Conservation (phyloP, 2,329 filamentous ascomycete genomes). For the Xylariales sp. region DNA sequence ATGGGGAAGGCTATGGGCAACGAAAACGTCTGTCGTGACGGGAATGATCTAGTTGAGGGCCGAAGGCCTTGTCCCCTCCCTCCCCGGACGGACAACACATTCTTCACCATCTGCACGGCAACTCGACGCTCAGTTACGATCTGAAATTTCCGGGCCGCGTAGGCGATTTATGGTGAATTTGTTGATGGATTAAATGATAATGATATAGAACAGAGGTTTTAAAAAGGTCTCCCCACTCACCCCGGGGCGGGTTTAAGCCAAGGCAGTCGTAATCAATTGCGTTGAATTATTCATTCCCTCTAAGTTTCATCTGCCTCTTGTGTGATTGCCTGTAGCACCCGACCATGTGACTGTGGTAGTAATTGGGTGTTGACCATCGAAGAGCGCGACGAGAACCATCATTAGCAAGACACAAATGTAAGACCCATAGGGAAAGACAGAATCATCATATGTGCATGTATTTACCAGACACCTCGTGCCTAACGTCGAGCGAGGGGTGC, state of each 20-base stretch:
- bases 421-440: neutral
- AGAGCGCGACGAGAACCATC: neutral
- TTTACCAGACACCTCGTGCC: slow-evolving; percentile 34
- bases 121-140: neutral
- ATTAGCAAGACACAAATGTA: neutral
- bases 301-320: neutral
- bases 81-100: neutral
- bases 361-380: neutral
- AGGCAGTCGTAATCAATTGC: neutral
- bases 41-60: neutral
- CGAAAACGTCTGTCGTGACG: neutral
- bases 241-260: neutral
- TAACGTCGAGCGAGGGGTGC: slow-evolving; percentile 6
- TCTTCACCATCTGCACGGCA: neutral
- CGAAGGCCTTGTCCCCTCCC: neutral
- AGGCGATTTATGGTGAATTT: neutral
- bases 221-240: neutral
- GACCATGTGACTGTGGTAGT: neutral
- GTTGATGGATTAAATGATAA: slow-evolving; percentile 14
- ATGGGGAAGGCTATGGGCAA: neutral
- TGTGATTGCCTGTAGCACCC: neutral
- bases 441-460: slow-evolving; percentile 34
- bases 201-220: slow-evolving; percentile 11
- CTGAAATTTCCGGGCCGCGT: neutral
- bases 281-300: slow-evolving; percentile 9